Percentiles rank a stretch among this genome's conserved stretches.
phyloP scores from a whole-genome alignment of 495 filamentous ascomycete genomes.

The Entonaema liquescens region DNA sequence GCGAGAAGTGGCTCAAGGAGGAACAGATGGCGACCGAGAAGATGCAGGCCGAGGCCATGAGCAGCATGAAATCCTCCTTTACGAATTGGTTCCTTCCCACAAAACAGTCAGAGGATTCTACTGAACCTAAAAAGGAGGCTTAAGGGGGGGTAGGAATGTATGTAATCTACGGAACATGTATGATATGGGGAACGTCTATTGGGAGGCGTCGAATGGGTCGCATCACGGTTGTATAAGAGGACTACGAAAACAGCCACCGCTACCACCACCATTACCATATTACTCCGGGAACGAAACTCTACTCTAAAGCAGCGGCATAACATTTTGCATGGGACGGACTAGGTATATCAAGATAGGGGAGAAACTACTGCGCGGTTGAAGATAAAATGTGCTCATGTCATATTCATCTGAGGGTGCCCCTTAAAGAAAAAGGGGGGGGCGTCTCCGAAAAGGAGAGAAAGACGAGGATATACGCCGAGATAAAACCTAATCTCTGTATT shows the following conservation, averaged over 20 bases:
- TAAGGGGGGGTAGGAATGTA: neutral
- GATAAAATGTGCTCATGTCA: conserved; percentile 26
- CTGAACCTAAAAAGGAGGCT: conserved; percentile 17
- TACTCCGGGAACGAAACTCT: conserved; percentile 29
- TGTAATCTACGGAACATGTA: conserved; percentile 27
- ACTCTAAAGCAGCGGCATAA: conserved; percentile 24
- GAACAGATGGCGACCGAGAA: conserved; percentile 87
- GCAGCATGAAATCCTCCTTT: conserved; percentile 70
- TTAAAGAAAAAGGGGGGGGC: neutral
- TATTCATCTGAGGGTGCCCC: neutral
- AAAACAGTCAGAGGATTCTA: conserved; percentile 18
- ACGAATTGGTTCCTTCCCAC: conserved; percentile 56
- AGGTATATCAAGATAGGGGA: conserved; percentile 3
- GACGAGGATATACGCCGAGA: conserved; percentile 17
- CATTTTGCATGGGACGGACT: conserved; percentile 28
- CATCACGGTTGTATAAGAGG: conserved; percentile 25
- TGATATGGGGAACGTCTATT: conserved; percentile 22
- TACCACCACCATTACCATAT: neutral
- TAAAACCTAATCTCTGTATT: conserved; percentile 45
- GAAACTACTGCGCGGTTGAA: neutral
- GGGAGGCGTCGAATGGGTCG: conserved; percentile 9
- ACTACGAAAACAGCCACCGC: neutral
- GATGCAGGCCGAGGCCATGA: conserved; percentile 86
- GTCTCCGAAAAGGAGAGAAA: neutral
- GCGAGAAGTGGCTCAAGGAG: conserved; percentile 92